phyloP scores from a whole-genome alignment of 2,329 filamentous ascomycete genomes.

The Colletotrichum sp. region DNA sequence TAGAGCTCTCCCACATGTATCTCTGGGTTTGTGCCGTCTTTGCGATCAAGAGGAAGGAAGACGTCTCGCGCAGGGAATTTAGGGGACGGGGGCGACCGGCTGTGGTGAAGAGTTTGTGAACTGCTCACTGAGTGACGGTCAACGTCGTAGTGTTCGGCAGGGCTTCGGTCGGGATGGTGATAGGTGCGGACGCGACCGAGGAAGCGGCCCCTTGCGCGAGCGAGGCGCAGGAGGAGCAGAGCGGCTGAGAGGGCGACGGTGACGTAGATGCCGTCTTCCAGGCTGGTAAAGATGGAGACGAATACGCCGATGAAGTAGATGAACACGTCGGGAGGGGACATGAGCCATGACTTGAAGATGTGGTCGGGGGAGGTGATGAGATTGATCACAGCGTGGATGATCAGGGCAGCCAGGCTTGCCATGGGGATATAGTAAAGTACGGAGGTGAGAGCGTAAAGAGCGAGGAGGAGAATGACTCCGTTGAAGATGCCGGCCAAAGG shows the following conservation, averaged over 20 bases:
- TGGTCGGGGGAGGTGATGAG: slow-evolving; percentile 75
- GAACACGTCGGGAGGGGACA: slow-evolving; percentile 74
- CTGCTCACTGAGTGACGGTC: not conserved
- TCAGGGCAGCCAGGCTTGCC: slow-evolving; percentile 75
- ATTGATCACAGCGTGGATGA: slow-evolving; percentile 83
- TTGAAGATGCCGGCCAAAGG: slow-evolving; percentile 81
- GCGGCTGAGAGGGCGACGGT: slow-evolving; percentile 48
- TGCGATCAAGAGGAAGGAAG: slow-evolving; percentile 53
- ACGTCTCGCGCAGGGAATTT: slow-evolving; percentile 26
- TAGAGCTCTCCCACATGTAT: slow-evolving; percentile 51
- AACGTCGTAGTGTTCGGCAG: not conserved
- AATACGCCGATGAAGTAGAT: slow-evolving; percentile 79
- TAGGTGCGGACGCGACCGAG: slow-evolving; percentile 40
- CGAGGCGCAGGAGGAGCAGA: slow-evolving; percentile 49
- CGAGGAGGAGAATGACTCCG: slow-evolving; percentile 74
- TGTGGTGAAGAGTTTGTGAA: slow-evolving; percentile 16
- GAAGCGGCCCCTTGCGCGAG: slow-evolving; percentile 50
- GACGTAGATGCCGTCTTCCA: slow-evolving; percentile 56
- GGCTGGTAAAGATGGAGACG: slow-evolving; percentile 50
- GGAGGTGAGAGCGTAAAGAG: slow-evolving; percentile 77
- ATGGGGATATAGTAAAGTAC: slow-evolving; percentile 84
- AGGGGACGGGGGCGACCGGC: not conserved
- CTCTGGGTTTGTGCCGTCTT: slow-evolving; percentile 56
- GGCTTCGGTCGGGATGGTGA: slow-evolving; percentile 20
- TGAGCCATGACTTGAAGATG: slow-evolving; percentile 78